These are phyloP conservation scores for Colletotrichum sp. DNA, from an alignment of 2,329 filamentous ascomycete genomes.

Conservation along the genomic window DNA sequence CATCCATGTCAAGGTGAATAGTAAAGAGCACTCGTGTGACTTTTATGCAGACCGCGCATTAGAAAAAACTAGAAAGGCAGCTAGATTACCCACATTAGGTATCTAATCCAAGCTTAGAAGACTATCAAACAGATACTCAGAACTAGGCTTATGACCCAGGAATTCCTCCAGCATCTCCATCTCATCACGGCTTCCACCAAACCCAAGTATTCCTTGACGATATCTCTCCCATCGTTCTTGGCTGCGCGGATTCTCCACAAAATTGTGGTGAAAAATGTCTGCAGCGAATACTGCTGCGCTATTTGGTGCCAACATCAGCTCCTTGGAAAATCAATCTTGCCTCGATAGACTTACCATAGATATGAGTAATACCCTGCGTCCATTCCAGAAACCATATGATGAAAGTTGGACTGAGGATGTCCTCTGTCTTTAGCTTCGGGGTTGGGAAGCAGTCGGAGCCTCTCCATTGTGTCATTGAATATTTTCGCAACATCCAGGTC, in stretches of 20 bases:
- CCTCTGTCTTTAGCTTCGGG: background rate
- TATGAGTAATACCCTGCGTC: background rate
- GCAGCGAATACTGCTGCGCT: background rate
- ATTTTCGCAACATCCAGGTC: accelerated
- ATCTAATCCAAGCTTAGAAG: no score
- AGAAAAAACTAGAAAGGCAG: no score
- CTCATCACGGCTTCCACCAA: background rate
- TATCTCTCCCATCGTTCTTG: accelerated
- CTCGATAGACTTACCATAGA: background rate
- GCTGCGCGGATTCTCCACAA: background rate
- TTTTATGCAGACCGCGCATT: no score
- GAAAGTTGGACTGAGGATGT: background rate
- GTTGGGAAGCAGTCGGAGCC: background rate
- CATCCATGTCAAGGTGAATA: no score
- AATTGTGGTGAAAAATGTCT: background rate
- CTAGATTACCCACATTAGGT: no score
- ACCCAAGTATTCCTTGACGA: accelerated
- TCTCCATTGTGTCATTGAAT: background rate
- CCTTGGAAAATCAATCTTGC: accelerated
- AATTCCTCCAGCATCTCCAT: background rate
- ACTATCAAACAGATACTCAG: accelerated
- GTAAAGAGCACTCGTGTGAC: no score
- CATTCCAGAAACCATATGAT: background rate
- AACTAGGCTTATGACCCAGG: background rate
- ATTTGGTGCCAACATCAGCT: accelerated